A percentile compares a stretch with the other conserved stretches of the same genome.
Conservation (phyloP, 2,329 filamentous ascomycete species). For the Claviceps cyperi region DNA sequence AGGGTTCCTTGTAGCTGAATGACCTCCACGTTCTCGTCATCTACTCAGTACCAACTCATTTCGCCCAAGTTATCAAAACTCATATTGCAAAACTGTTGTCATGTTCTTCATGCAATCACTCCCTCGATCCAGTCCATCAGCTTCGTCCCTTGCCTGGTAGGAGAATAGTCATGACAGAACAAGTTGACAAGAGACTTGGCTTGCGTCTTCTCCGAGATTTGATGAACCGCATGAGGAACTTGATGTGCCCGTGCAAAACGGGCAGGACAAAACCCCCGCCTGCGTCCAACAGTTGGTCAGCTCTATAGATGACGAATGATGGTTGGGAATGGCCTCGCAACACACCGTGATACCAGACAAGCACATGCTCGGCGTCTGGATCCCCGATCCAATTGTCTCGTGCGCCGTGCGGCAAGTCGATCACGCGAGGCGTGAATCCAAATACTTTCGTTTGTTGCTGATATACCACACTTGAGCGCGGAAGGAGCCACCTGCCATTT, state of each 20-base stretch:
- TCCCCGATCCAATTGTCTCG: slow-evolving; percentile 11
- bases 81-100: background rate
- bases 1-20: too few species aligned
- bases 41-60: too few species aligned
- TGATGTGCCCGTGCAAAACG: slow-evolving; percentile 8
- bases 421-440: slow-evolving; percentile 2
- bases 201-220: slow-evolving; percentile 4
- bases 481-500: slow-evolving; percentile 8
- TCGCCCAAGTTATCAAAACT: background rate
- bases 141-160: slow-evolving; percentile 10
- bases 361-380: slow-evolving; percentile 7
- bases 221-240: slow-evolving; percentile 7
- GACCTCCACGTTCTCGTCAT: too few species aligned
- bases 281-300: slow-evolving; percentile 1
- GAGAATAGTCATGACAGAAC: slow-evolving; percentile 4
- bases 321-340: background rate
- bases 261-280: slow-evolving; percentile 10
- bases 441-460: slow-evolving; percentile 4
- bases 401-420: slow-evolving; percentile 8
- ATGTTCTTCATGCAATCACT: background rate
- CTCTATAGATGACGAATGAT: background rate
- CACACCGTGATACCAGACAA: slow-evolving; percentile 12
- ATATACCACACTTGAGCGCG: slow-evolving; percentile 7
- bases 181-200: slow-evolving; percentile 9
- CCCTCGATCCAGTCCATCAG: slow-evolving; percentile 9